These are phyloP conservation scores for Ambrosia hybrid DNA, from an alignment of 140 eudicot species.

Conservation along the genomic window DNA sequence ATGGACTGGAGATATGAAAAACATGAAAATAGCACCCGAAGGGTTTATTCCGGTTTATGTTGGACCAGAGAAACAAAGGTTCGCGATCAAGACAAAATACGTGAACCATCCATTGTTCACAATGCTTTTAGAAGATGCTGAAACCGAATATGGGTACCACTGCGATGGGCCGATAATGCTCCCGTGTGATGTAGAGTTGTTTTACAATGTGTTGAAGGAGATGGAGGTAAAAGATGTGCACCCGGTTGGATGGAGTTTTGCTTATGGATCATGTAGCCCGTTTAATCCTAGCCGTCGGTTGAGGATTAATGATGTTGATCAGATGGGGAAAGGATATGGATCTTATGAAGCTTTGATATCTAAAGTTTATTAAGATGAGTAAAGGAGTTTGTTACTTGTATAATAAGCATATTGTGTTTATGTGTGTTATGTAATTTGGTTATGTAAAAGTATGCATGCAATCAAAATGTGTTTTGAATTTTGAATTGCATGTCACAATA, in stretches of 20 bases:
- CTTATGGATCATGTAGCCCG: conserved; percentile 43
- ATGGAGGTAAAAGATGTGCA: conserved; percentile 40
- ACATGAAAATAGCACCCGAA: conserved; percentile 31
- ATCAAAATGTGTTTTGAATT: conserved; percentile 12
- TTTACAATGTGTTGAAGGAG: conserved; percentile 50
- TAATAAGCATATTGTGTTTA: neutral
- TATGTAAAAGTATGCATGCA: conserved; percentile 8
- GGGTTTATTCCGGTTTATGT: conserved; percentile 64
- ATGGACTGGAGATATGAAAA: conserved; percentile 23
- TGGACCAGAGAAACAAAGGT: conserved; percentile 59
- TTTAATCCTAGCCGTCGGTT: conserved; percentile 44
- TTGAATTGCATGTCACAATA: conserved; percentile 6
- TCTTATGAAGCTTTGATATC: conserved; percentile 40
- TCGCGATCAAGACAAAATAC: conserved; percentile 45
- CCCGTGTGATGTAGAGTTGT: conserved; percentile 61
- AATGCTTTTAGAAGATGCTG: conserved; percentile 68
- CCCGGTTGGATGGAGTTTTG: conserved; percentile 12
- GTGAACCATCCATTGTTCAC: conserved; percentile 61
- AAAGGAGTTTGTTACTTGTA: conserved; percentile 5
- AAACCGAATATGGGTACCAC: conserved; percentile 47
- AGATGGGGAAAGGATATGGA: conserved; percentile 35
- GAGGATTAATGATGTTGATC: conserved; percentile 21
- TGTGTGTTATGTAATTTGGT: neutral
- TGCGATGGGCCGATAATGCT: conserved; percentile 59
- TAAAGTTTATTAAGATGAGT: conserved; percentile 38